Evolutionary conservation across 495 filamentous ascomycete genomes (phyloP), one percentile per base, ranked within the genome.

Genomic region (Cairneyella variabilis): DNA sequence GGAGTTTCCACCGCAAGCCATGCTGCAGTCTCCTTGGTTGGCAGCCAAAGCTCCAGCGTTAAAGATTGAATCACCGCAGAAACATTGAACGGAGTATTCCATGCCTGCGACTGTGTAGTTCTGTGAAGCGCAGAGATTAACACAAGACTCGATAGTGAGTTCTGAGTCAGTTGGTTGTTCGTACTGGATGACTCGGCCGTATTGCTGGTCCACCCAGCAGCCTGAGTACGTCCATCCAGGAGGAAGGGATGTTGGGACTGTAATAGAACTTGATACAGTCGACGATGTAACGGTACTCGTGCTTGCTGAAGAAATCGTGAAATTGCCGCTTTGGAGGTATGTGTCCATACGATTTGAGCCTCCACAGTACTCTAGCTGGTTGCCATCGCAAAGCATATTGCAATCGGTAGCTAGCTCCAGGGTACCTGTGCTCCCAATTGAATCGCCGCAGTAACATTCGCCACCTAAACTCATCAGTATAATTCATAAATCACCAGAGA

Each of bases 401-500:
- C 51, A 54, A 40, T 39, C 42, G 3, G 51, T 39, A 1, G 30
- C 12, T 9, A 38, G 16, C 14, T 43, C 36, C 21, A 62, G 21
- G 54, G 53, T 44, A 58, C 60, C 48, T 20, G 66, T 60, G 9
- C 63, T 66, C 18, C 69, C 21, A n/a, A 57, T 37, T 8, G 49
- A 40, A 20, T 60, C 49, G 28, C 45, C 82, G 60, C 84, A 87
- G 66, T 78, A 86, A 58, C 84, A 86, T 62, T 90, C 82, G 27
- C 76, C 71, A 47, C 76, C 79, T 36, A 28, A 11, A 38, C 4
- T 5, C 11, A 38, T 47, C n/a, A 30, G 43, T 28, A 18, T 22
- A 17, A 1, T 14, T 47, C 16, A n/a, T 1, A 36, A 2, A 39
- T 12, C 5, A 48, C 32, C 6, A 20, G 27, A 5, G 3, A 20